Percentiles rank a stretch among this genome's conserved stretches.
Conservation (phyloP, 2,329 filamentous ascomycete species). For the Cyanodermella asteris region DNA sequence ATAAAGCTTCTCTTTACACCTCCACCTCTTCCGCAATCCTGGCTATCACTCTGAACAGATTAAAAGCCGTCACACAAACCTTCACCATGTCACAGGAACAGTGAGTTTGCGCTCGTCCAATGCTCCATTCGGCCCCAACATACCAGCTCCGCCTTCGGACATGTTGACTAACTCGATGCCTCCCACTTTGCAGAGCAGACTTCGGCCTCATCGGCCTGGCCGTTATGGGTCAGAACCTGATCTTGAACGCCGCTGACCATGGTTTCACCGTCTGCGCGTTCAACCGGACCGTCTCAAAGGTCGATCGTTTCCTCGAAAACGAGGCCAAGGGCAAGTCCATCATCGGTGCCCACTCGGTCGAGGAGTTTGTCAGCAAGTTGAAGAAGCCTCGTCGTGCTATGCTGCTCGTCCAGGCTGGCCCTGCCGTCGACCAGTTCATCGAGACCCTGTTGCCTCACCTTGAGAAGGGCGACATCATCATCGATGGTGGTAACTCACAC, state of each 20-base stretch:
- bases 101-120: too few species aligned
- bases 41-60: too few species aligned
- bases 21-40: too few species aligned
- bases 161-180: too few species aligned
- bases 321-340: slow-evolving; percentile 61
- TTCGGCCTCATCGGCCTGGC: slow-evolving; percentile 82
- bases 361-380: slow-evolving; percentile 91
- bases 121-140: slow-evolving; percentile 8
- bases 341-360: slow-evolving; percentile 73
- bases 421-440: slow-evolving; percentile 97
- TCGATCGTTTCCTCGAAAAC: slow-evolving; percentile 80
- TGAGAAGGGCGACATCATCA: slow-evolving; percentile 87
- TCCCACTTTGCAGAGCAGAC: slow-evolving; percentile 57
- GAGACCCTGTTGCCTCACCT: slow-evolving; percentile 73
- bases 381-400: slow-evolving; percentile 95
- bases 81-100: too few species aligned
- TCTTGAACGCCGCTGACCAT: slow-evolving; percentile 73
- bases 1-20: too few species aligned
- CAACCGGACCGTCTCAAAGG: slow-evolving; percentile 97
- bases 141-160: too few species aligned
- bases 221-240: slow-evolving; percentile 78
- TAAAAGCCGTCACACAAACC: too few species aligned
- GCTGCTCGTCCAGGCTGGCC: slow-evolving; percentile 96
- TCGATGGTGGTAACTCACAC: slow-evolving; percentile 97
- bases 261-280: slow-evolving; percentile 94